These are phyloP conservation scores for Perkinsus olseni DNA, from an alignment of 169 alveolate species.

Conservation along the genomic window DNA sequence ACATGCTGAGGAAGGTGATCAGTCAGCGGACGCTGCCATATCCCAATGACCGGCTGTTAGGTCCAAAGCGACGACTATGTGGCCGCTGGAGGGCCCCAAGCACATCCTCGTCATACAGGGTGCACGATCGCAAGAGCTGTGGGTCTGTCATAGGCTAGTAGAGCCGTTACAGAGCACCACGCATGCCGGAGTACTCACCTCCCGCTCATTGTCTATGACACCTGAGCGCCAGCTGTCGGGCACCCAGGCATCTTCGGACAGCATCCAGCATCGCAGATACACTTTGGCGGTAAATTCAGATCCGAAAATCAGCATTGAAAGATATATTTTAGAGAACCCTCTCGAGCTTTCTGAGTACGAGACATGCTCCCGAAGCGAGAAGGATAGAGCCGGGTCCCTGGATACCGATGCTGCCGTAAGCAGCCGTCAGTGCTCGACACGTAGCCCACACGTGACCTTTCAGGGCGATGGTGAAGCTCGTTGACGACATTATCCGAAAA, in stretches of 20 bases:
- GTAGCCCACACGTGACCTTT: not conserved
- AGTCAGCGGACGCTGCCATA: too few relatives aligned
- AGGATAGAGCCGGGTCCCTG: not conserved
- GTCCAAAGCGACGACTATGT: not conserved
- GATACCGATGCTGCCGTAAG: not conserved
- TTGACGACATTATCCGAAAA: not conserved
- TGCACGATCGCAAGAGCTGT: not conserved
- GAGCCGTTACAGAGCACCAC: not conserved
- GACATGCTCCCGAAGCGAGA: not conserved
- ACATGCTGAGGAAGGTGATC: too few relatives aligned
- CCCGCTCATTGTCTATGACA: not conserved
- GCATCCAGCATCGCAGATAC: not conserved
- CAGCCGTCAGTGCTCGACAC: not conserved
- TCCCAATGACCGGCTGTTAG: not conserved
- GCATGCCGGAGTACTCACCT: not conserved
- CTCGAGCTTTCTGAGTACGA: not conserved
- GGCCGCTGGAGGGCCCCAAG: not conserved
- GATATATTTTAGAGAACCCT: not conserved
- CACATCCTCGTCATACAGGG: not conserved
- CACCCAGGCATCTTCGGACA: not conserved
- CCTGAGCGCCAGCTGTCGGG: not conserved
- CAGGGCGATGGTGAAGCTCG: not conserved
- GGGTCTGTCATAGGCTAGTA: not conserved
- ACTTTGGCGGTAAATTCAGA: not conserved
- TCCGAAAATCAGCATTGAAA: too few relatives aligned